These are phyloP conservation scores for Sporothrix variecibatus DNA, from an alignment of 2,329 filamentous ascomycete genomes.

Conservation along the genomic window DNA sequence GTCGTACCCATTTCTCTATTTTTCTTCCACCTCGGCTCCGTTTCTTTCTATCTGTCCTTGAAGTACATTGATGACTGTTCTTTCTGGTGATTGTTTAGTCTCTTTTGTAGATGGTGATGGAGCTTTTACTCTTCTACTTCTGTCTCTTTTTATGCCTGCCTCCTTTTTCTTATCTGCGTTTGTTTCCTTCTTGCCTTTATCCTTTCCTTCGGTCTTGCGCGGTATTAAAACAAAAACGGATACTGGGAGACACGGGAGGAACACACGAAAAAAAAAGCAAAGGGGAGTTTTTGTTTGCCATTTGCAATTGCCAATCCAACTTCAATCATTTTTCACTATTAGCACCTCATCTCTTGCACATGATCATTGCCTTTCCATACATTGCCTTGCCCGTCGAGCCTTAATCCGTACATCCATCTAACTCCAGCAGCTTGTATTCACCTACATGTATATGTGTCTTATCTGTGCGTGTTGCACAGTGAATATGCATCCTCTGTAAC, in stretches of 20 bases:
- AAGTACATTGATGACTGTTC: neutral
- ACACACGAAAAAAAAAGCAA: neutral
- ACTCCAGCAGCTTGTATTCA: neutral
- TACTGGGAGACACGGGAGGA: neutral
- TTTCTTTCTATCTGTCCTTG: neutral
- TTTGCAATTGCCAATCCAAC: neutral
- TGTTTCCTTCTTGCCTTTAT: slow-evolving; percentile 1
- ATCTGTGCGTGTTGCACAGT: neutral
- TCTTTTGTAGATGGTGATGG: neutral
- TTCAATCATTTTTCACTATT: neutral
- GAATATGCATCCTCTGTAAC: neutral
- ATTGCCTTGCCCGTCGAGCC: neutral
- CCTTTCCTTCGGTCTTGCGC: slow-evolving; percentile 7
- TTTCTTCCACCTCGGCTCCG: neutral
- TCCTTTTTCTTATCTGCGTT: neutral
- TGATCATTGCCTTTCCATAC: neutral
- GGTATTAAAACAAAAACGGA: neutral
- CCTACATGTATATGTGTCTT: neutral
- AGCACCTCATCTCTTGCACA: neutral
- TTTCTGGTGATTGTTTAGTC: neutral
- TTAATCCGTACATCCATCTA: neutral
- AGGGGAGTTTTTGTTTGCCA: slow-evolving; percentile 5
- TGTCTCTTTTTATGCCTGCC: neutral
- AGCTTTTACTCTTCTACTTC: neutral
- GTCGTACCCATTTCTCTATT: neutral